Conservation (phyloP, 2,329 filamentous ascomycete genomes). For the Alternaria infectoria region DNA sequence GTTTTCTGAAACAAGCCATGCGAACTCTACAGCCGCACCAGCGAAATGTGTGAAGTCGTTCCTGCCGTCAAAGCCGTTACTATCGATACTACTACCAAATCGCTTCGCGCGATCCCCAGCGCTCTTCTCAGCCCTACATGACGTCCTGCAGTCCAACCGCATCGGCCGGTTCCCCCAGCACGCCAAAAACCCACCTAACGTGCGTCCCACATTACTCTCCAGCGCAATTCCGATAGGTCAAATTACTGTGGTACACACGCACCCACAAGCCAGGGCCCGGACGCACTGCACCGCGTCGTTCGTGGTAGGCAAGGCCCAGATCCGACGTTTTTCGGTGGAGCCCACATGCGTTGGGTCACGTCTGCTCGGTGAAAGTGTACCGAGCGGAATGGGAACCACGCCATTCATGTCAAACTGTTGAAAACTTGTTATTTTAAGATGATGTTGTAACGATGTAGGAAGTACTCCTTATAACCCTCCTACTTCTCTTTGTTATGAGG, state of each 20-base stretch:
- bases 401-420: background rate
- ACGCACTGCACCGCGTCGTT: background rate
- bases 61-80: background rate
- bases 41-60: background rate
- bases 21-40: background rate
- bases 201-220: background rate
- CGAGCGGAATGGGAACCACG: background rate
- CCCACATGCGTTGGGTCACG: background rate
- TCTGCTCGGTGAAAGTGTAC: background rate
- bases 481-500: too few species aligned
- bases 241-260: background rate
- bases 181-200: background rate
- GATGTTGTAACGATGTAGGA: too few species aligned
- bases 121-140: slow-evolving; percentile 11
- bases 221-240: background rate
- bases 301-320: background rate
- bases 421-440: too few species aligned
- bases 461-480: too few species aligned
- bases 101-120: background rate
- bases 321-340: slow-evolving; percentile 1
- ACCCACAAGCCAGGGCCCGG: slow-evolving; percentile 2
- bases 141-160: slow-evolving; percentile 1
- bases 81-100: slow-evolving; percentile 4
- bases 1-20: background rate
- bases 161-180: background rate